These are phyloP conservation scores for Aristolochia fimbriata DNA, from an alignment of 164 flowering plant species.

Conservation along the genomic window DNA sequence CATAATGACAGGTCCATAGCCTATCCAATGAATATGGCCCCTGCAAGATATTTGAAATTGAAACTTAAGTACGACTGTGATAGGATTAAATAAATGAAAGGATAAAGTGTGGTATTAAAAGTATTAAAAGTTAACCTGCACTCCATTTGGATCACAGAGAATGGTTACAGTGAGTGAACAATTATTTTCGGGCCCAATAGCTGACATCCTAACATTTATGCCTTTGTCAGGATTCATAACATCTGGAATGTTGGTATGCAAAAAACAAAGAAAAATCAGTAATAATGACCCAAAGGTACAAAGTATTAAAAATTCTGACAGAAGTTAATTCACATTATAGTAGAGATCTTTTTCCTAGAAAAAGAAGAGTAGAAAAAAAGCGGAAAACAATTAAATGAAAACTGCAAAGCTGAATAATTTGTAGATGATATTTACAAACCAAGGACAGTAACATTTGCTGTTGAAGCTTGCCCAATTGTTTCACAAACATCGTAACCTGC, in stretches of 20 bases:
- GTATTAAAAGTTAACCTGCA: constrained; percentile 32
- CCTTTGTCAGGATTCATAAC: constrained; percentile 52
- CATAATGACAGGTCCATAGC: constrained; percentile 59
- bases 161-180: constrained; percentile 84
- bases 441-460: constrained; percentile 29
- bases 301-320: too few relatives aligned
- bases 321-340: too few relatives aligned
- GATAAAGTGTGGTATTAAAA: neutral
- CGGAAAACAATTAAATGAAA: neutral
- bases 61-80: neutral
- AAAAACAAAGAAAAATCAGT: neutral
- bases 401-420: neutral
- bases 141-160: constrained; percentile 43
- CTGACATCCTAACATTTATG: constrained; percentile 55
- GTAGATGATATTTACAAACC: constrained; percentile 25
- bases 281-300: neutral
- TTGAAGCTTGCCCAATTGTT: constrained; percentile 44
- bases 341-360: neutral
- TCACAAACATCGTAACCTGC: constrained; percentile 77
- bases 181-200: constrained; percentile 17
- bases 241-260: constrained; percentile 26
- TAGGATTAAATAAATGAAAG: neutral
- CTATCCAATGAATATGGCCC: constrained; percentile 53
- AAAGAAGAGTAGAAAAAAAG: neutral
- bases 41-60: constrained; percentile 22